Conservation (phyloP, 2,329 filamentous ascomycete species). For the Botrytis paeoniae region DNA sequence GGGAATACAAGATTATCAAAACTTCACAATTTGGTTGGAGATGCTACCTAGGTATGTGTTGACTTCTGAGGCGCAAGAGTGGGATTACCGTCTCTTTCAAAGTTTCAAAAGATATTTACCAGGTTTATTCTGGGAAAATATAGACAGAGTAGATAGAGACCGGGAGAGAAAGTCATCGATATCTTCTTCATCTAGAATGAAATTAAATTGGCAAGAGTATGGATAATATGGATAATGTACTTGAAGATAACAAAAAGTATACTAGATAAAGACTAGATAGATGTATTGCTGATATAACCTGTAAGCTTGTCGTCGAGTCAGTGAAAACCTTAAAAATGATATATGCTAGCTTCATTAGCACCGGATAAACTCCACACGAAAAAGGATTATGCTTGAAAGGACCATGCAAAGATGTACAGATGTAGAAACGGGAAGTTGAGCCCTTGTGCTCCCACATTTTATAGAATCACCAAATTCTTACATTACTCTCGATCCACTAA, state of each 20-base stretch:
- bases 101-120: no score
- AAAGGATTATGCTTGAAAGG: not conserved
- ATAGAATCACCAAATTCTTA: not conserved
- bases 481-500: conserved; percentile 5
- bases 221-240: not conserved
- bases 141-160: not conserved
- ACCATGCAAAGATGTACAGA: not conserved
- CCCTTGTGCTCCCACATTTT: conserved; percentile 3
- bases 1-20: not conserved
- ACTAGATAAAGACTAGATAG: not conserved
- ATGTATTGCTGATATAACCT: no score
- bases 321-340: not conserved
- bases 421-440: not conserved
- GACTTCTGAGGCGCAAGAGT: not conserved
- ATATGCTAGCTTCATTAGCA: not conserved
- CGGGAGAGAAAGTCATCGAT: not conserved
- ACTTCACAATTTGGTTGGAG: not conserved
- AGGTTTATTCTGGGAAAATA: not conserved
- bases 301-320: not conserved
- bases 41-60: not conserved
- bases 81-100: not conserved
- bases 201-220: not conserved
- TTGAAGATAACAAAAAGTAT: not conserved
- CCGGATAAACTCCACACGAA: not conserved
- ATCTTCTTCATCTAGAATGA: not conserved